phyloP scores from a whole-genome alignment of 306 rosid genomes.

The Cucumis sativus region DNA sequence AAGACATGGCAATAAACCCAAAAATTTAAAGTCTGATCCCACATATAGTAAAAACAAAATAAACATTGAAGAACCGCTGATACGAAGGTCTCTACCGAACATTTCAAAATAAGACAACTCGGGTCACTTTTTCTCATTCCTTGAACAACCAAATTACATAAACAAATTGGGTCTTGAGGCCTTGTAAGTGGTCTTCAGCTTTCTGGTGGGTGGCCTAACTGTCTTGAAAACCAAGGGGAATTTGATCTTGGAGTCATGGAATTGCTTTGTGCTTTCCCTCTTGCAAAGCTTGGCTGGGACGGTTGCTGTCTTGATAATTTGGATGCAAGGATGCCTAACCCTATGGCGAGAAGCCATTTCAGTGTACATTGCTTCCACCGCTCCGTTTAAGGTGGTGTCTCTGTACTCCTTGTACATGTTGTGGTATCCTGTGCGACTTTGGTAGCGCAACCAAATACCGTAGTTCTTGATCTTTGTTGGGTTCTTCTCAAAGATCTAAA shows the following conservation, averaged over 20 bases:
- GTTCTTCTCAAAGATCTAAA: slow-evolving; percentile 78
- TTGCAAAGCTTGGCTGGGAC: slow-evolving; percentile 79
- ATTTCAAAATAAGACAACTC: slow-evolving; percentile 2
- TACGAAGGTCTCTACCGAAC: slow-evolving; percentile 4
- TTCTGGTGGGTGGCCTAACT: slow-evolving; percentile 73
- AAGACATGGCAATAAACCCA: background rate
- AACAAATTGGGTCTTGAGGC: slow-evolving; percentile 81
- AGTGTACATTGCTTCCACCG: slow-evolving; percentile 60
- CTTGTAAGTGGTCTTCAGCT: slow-evolving; percentile 87
- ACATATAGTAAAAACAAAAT: background rate
- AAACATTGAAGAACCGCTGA: background rate
- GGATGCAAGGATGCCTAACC: slow-evolving; percentile 78
- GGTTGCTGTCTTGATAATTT: slow-evolving; percentile 79
- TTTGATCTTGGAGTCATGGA: slow-evolving; percentile 79
- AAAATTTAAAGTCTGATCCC: background rate
- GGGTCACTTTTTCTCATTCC: slow-evolving; percentile 5
- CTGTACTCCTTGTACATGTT: slow-evolving; percentile 92
- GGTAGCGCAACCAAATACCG: slow-evolving; percentile 82
- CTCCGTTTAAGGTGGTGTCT: slow-evolving; percentile 80
- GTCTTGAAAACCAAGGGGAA: slow-evolving; percentile 81
- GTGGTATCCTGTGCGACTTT: slow-evolving; percentile 87
- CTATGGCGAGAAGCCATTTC: slow-evolving; percentile 95
- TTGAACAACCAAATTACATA: slow-evolving; percentile 34
- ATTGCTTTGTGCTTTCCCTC: slow-evolving; percentile 83
- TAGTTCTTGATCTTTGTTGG: slow-evolving; percentile 78